phyloP scores from a whole-genome alignment of 441 rosid species.

The Daphne laureola region DNA sequence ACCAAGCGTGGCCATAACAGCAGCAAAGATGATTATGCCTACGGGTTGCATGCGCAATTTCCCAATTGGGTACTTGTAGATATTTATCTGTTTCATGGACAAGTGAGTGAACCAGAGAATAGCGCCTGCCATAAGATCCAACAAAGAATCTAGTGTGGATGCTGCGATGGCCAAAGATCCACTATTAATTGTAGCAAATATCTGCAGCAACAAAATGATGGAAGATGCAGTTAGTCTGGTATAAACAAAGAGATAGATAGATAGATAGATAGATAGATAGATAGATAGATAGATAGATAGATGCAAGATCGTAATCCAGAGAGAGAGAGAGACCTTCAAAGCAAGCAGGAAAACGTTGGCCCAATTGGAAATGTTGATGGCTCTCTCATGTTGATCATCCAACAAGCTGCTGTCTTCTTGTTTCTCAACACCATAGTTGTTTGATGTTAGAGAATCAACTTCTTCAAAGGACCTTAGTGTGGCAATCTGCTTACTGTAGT shows the following conservation, averaged over 20 bases:
- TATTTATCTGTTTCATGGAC: constrained; percentile 67
- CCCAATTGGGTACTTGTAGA: constrained; percentile 76
- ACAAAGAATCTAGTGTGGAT: constrained; percentile 74
- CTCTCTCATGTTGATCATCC: constrained; percentile 36
- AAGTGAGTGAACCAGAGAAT: constrained; percentile 78
- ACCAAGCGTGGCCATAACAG: constrained; percentile 87
- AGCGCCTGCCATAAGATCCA: constrained; percentile 85
- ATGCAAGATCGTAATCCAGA: too few relatives aligned
- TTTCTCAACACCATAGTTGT: not conserved
- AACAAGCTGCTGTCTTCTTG: constrained; percentile 27
- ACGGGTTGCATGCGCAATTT: constrained; percentile 82
- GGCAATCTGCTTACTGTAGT: constrained; percentile 55
- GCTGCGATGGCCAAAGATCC: constrained; percentile 87
- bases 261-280: too few relatives aligned
- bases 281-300: too few relatives aligned
- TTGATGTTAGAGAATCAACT: constrained; percentile 39
- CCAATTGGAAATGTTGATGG: constrained; percentile 67
- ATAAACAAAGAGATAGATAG: too few relatives aligned
- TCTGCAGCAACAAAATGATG: constrained; percentile 20
- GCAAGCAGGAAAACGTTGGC: constrained; percentile 60
- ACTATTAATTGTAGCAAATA: constrained; percentile 66
- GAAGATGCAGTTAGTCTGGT: too few relatives aligned
- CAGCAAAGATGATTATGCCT: constrained; percentile 74
- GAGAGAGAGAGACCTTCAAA: constrained; percentile 36
- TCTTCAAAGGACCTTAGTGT: constrained; percentile 68